phyloP scores from a whole-genome alignment of 176 grass and related monocot species.

The Pontederia crassipes region DNA sequence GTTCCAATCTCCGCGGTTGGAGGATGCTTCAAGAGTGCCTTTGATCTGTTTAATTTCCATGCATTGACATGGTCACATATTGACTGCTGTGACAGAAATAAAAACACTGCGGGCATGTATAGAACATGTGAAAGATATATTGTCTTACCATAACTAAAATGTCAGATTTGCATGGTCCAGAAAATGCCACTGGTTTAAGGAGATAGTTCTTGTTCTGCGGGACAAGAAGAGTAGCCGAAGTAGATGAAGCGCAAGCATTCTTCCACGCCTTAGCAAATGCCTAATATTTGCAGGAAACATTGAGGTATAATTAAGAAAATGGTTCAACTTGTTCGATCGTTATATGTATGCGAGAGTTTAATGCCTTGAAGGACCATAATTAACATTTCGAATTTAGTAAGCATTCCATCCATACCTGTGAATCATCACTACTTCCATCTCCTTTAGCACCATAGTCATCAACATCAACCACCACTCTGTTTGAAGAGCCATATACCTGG shows the following conservation, averaged over 20 bases:
- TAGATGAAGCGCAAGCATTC: conserved; percentile 29
- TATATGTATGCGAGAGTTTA: neutral
- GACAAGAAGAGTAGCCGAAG: conserved; percentile 17
- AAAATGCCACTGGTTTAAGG: conserved; percentile 48
- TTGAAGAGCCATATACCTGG: too few relatives aligned
- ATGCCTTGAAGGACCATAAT: neutral
- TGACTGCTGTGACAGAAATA: too few relatives aligned
- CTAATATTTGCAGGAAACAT: conserved; percentile 7
- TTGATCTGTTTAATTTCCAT: conserved; percentile 28
- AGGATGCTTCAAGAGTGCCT: conserved; percentile 50
- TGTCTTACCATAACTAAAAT: conserved; percentile 32
- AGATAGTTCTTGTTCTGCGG: conserved; percentile 34
- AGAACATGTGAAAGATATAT: neutral
- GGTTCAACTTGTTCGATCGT: too few relatives aligned
- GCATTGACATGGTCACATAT: neutral
- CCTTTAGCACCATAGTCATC: conserved; percentile 32
- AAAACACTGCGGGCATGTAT: too few relatives aligned
- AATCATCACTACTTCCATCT: conserved; percentile 19
- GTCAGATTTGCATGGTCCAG: conserved; percentile 43
- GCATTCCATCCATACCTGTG: conserved; percentile 21
- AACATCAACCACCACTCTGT: conserved; percentile 21
- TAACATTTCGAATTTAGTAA: too few relatives aligned
- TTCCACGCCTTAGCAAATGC: conserved; percentile 60
- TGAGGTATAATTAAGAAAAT: neutral
- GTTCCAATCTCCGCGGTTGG: conserved; percentile 27